These are phyloP conservation scores for Priceomyces carsonii DNA, from an alignment of 805 yeast species.

Conservation along the genomic window DNA sequence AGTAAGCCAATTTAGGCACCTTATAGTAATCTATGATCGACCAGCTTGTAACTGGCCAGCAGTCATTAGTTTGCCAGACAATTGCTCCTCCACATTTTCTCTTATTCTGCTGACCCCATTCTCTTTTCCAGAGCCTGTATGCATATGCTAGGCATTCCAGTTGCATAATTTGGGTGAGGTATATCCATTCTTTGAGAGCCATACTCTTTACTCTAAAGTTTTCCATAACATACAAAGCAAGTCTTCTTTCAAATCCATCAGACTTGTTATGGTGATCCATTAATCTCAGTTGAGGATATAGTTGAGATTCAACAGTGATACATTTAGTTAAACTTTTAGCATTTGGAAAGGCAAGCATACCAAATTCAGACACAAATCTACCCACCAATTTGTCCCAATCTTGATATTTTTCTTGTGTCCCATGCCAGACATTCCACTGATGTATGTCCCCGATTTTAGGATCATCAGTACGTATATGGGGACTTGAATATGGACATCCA, in stretches of 20 bases:
- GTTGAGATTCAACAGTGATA: slow-evolving; percentile 37
- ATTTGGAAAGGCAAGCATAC: slow-evolving; percentile 50
- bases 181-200: slow-evolving; percentile 45
- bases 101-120: slow-evolving; percentile 40
- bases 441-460: slow-evolving; percentile 28
- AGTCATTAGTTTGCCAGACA: slow-evolving; percentile 57
- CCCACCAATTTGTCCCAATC: slow-evolving; percentile 49
- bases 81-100: slow-evolving; percentile 46
- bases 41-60: slow-evolving; percentile 58
- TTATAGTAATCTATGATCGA: slow-evolving; percentile 43
- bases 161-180: slow-evolving; percentile 55
- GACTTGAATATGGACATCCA: background rate
- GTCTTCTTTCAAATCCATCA: slow-evolving; percentile 46
- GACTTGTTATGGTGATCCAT: slow-evolving; percentile 53
- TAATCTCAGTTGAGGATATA: slow-evolving; percentile 44
- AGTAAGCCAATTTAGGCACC: slow-evolving; percentile 48
- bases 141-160: slow-evolving; percentile 51
- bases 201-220: slow-evolving; percentile 38
- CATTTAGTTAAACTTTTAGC: slow-evolving; percentile 34
- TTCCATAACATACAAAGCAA: slow-evolving; percentile 48
- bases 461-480: background rate
- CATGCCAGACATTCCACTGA: slow-evolving; percentile 63
- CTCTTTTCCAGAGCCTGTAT: slow-evolving; percentile 46
- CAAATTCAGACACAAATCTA: slow-evolving; percentile 54
- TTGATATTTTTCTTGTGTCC: slow-evolving; percentile 49